phyloP scores from a whole-genome alignment of 768 basidiomycete species.

The Mycena kentingensis region DNA sequence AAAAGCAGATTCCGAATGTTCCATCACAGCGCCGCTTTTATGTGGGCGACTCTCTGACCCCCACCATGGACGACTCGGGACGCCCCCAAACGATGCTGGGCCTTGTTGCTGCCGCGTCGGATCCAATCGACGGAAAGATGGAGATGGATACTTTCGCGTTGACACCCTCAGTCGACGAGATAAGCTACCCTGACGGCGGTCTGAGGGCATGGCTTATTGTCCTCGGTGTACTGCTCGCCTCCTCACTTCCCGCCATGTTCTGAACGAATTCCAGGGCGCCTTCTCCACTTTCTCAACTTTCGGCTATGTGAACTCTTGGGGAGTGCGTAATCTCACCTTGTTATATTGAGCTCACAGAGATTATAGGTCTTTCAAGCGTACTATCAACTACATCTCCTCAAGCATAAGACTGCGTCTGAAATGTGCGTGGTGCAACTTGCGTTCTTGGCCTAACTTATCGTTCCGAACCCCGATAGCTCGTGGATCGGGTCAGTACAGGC shows the following conservation, averaged over 20 bases:
- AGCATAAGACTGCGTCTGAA: conserved; percentile 41
- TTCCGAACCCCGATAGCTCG: conserved; percentile 47
- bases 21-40: too few species aligned
- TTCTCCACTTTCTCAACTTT: conserved; percentile 38
- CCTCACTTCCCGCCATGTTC: neutral
- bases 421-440: conserved; percentile 59
- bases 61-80: neutral
- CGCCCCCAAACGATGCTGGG: neutral
- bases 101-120: neutral
- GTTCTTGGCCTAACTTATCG: neutral
- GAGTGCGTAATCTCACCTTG: conserved; percentile 46
- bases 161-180: neutral
- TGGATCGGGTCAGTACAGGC: conserved; percentile 84
- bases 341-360: neutral
- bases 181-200: conserved; percentile 41
- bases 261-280: conserved; percentile 5
- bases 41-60: neutral
- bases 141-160: neutral
- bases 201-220: conserved; percentile 43
- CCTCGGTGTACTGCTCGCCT: conserved; percentile 31
- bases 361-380: conserved; percentile 71
- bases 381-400: conserved; percentile 58
- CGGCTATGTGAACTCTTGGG: conserved; percentile 76
- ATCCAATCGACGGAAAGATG: neutral
- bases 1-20: too few species aligned